Evolutionary conservation across 1,139 yeast species (phyloP).

Genomic region (Wickerhamomyces sp.): DNA sequence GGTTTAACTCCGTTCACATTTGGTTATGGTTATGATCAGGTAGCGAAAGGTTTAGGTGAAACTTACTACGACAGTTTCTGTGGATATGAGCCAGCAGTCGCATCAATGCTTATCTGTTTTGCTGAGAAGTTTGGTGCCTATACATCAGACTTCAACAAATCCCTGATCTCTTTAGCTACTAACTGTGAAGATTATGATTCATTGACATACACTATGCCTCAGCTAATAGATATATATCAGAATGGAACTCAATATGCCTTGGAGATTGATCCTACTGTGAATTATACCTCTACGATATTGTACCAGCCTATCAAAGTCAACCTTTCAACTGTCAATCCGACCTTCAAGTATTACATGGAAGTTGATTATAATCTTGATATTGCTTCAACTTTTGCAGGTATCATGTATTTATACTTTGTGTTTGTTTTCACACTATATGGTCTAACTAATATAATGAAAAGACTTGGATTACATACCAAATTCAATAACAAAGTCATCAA

Average conservation of each 20-base stretch:
- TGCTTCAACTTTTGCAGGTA: constrained; percentile 8
- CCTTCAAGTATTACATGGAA: not conserved
- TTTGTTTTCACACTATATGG: constrained; percentile 8
- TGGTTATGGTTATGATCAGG: not conserved
- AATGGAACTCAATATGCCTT: constrained; percentile 15
- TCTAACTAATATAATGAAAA: constrained; percentile 6
- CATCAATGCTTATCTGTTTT: constrained; percentile 9
- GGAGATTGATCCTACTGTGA: not conserved
- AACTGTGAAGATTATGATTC: constrained; percentile 1
- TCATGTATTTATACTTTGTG: constrained; percentile 8
- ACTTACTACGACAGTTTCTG: constrained; percentile 4
- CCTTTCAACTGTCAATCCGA: not conserved
- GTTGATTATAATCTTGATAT: constrained; percentile 8
- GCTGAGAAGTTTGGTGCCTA: constrained; percentile 9
- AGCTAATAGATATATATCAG: constrained; percentile 5
- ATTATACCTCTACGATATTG: constrained; percentile 2
- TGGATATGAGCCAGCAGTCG: constrained; percentile 16
- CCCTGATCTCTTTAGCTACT: not conserved
- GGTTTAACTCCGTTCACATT: not conserved
- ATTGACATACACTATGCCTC: not conserved
- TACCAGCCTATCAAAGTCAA: constrained; percentile 3
- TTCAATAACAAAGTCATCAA: constrained; percentile 11
- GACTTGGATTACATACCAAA: constrained; percentile 12
- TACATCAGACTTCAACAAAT: constrained; percentile 11
- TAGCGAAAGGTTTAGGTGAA: not conserved